phyloP scores from a whole-genome alignment of 1,284 basidiomycete species.

The Heterobasidion occidentale region DNA sequence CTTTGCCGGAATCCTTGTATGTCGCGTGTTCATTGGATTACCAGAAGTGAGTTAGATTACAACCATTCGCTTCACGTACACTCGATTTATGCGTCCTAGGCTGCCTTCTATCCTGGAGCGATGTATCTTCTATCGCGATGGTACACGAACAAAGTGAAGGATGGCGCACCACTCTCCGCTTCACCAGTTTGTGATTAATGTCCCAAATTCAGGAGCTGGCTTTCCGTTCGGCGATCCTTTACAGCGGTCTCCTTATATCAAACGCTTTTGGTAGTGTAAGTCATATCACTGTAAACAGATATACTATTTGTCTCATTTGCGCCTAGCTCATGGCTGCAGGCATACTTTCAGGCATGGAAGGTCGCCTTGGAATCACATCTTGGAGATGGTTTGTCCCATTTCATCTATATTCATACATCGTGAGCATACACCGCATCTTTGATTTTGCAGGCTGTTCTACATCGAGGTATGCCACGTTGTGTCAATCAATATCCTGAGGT shows the following conservation, averaged over 20 bases:
- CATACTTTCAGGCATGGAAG: slow-evolving; percentile 64
- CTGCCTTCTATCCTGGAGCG: slow-evolving; percentile 58
- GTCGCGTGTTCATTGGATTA: slow-evolving; percentile 54
- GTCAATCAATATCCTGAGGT: too few species aligned
- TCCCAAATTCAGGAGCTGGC: slow-evolving; percentile 42
- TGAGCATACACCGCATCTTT: background rate
- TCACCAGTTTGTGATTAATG: background rate
- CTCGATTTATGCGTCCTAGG: slow-evolving; percentile 18
- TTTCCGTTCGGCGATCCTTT: slow-evolving; percentile 64
- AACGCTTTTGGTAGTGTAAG: slow-evolving; percentile 71
- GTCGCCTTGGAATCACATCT: slow-evolving; percentile 54
- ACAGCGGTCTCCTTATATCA: slow-evolving; percentile 62
- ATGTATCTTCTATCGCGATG: slow-evolving; percentile 55
- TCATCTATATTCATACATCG: slow-evolving; percentile 1
- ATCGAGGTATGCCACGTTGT: slow-evolving; percentile 36
- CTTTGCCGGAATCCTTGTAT: slow-evolving; percentile 48
- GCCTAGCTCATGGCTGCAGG: slow-evolving; percentile 60
- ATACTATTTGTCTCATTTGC: background rate
- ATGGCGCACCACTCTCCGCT: background rate
- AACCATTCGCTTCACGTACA: background rate
- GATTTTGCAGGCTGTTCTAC: slow-evolving; percentile 42
- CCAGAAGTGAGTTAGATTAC: slow-evolving; percentile 36
- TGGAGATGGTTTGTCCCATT: slow-evolving; percentile 52
- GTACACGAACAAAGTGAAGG: slow-evolving; percentile 52
- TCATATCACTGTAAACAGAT: background rate